Base-by-base conservation (phyloP, 2,329 filamentous ascomycete species). In the Fusarium neocosmosporiellum region DNA sequence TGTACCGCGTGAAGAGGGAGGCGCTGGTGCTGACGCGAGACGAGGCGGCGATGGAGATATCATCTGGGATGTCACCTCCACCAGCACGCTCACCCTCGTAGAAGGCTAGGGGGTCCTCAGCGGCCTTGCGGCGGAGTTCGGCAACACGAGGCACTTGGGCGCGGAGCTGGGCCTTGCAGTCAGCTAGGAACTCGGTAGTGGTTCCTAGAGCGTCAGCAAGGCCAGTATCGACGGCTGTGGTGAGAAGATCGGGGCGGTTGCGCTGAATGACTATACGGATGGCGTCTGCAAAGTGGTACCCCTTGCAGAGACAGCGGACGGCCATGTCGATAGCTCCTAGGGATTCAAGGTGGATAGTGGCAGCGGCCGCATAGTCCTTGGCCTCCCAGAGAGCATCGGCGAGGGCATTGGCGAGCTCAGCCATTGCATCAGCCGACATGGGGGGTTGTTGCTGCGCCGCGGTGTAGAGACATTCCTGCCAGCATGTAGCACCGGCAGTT, bases 1-100 rank as follows among this genome's bases (percentile, higher is more conserved):
- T 97, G 83, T 98, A 98, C 22, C 95, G 87, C 7, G 96, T 98
- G 86, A 98, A 98, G 80, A 99, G 89, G 31, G 93, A 95, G n/a
- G 93, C 93, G 48, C 91, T 90, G 0, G 96, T 98, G 68, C 91
- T 93, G 22, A 94, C 86, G 60, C 95, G 90, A 5, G 95, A 98
- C 60, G 85, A 88, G 0, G 95, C 93, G 0, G 96, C 96, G 3
- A 99, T 87, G 2, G 94, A 98, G 58, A 99, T 88, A 82, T 99
- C 95, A 80, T 99, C 96, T 0, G 96, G 96, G 1, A 97, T 88
- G 74, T 97, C 94, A 6, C 83, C 86, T 64, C 89, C 91, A 7
- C 86, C 86, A 6, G 85, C 84, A 7, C 89, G 86, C 75, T 95
- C 93, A 62, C 94, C 94, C 74, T 96, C 94, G 82, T 94, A 97